Evolutionary conservation across 352 stramenopile species (phyloP).

Genomic region (Pythium rishiriense): DNA sequence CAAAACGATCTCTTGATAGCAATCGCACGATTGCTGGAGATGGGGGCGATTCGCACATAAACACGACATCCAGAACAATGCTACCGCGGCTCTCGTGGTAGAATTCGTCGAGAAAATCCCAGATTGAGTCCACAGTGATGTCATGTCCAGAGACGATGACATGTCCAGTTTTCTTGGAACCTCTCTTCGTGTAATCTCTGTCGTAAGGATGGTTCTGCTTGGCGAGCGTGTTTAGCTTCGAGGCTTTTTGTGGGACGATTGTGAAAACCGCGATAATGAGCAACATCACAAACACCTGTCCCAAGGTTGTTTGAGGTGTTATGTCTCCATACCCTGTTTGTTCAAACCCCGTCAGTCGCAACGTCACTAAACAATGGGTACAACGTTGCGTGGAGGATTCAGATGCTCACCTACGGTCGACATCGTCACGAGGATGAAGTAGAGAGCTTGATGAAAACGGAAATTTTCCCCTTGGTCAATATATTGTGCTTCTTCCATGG

Average conservation of each 20-base stretch:
- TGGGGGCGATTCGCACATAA: constrained; percentile 52
- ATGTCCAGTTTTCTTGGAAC: constrained; percentile 48
- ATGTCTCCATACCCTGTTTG: constrained; percentile 69
- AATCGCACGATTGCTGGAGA: constrained; percentile 36
- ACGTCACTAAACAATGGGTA: neutral
- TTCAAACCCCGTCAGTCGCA: neutral
- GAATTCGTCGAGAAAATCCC: constrained; percentile 74
- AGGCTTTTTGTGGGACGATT: constrained; percentile 54
- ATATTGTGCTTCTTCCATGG: constrained; percentile 53
- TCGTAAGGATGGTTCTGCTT: constrained; percentile 62
- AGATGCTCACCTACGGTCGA: constrained; percentile 72
- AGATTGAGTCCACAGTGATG: constrained; percentile 40
- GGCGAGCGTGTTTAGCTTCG: constrained; percentile 59
- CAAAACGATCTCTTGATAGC: constrained; percentile 50
- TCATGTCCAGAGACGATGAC: constrained; percentile 60
- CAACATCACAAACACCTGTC: constrained; percentile 69
- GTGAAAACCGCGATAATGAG: constrained; percentile 73
- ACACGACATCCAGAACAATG: constrained; percentile 67
- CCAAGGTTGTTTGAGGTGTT: constrained; percentile 46
- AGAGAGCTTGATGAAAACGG: constrained; percentile 64
- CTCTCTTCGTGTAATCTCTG: constrained; percentile 43
- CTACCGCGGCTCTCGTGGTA: constrained; percentile 61
- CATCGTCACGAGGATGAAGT: constrained; percentile 74
- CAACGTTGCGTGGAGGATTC: too few relatives aligned
- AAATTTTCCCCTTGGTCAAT: constrained; percentile 34